Base-by-base conservation (phyloP, 768 basidiomycete genomes). In the Termitomyces bulborhizus region DNA sequence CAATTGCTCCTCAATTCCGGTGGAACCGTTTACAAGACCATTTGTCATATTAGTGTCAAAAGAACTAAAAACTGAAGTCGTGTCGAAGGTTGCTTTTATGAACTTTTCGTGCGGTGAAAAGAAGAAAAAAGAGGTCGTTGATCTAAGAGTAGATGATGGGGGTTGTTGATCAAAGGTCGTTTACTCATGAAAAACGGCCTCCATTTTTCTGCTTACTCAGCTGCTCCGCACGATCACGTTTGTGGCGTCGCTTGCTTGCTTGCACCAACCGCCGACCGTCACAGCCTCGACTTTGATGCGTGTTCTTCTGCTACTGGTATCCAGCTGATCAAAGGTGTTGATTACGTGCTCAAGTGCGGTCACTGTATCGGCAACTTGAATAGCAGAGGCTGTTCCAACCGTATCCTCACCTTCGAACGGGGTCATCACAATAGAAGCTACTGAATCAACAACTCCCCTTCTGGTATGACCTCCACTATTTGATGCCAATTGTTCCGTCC, bases 1-100 rank as follows among this genome's bases (percentile, higher is more conserved):
- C 70, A 92, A 88, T 69, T 84, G 79, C 69, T 77, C 76, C 79
- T 91, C 88, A 66, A 90, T 75, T 74, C 80, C 84, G 71, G 79
- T 71, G 66, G 73, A 75, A 69, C 79, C 84, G 75, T 90, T 89
- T 87, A 89, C 83, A 79, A 83, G 82, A 83, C 87, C 89, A 91
- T 90, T 90, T 77, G 88, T 85, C 89, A 91, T 91, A 89, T 86
- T 78, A 75, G 64, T 57, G 62, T 61, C 56, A 65, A 66, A 56
- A 58, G 59, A 60, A 60, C 53, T 64, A 59, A 56, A 66, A 66
- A 64, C 60, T 62, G 57, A 60, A 60, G 62, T 59, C 56, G 62
- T 61, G 47, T 62, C 57, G 55, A 62, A 48, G 53, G 37, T 57
- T 60, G 57, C 51, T 59, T 65, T 71, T 69, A 58, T 57, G 31